Evolutionary conservation across 495 filamentous ascomycete genomes (phyloP), one percentile per base, ranked within the genome.

Genomic region (Trichoderma reesei): DNA sequence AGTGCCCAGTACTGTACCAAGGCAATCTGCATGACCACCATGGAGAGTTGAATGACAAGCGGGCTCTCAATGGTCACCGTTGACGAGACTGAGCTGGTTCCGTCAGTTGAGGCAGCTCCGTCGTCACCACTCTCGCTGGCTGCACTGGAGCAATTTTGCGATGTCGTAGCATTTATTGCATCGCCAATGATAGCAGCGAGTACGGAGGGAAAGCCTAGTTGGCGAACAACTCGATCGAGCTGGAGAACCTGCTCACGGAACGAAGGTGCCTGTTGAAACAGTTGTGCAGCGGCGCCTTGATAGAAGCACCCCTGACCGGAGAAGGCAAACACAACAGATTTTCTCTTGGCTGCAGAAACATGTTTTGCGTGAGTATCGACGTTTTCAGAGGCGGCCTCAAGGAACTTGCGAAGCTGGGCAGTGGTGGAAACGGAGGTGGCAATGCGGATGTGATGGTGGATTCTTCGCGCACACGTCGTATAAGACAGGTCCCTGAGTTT

Each of bases 21-120:
- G 3, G 92, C 91, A 82, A 96, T 93, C 73, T 96, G 88, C 65
- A 95, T 83, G 67, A 85, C 90, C 26, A 83, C 84, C 36, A 91
- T 80, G 31, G 88, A 89, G 38, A 95, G 80, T 71, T 96, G 92
- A 5, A 89, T 84, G 26, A 90, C 82, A 31, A 90, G 11, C 11
- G 38, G 38, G 38, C 38, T 39, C 38, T 39, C 38, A 11, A 39
- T 11, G 6, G 38, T 39, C 11, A 39, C 38, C 0, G 38, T 6
- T 11, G 38, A 11, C 6, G 38, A 6, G 38, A 39, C 38, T 39
- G 38, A 7, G 11, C 38, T 39, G 11, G 38, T 7, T 6, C 11
- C 38, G 38, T 39, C 38, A 39, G 38, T 39, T 39, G 38, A 39
- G 6, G 38, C 11, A 6, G 38, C 6, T 11, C 6, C 11, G 6